phyloP scores from a whole-genome alignment of 768 basidiomycete genomes.

The Lactarius vividus region DNA sequence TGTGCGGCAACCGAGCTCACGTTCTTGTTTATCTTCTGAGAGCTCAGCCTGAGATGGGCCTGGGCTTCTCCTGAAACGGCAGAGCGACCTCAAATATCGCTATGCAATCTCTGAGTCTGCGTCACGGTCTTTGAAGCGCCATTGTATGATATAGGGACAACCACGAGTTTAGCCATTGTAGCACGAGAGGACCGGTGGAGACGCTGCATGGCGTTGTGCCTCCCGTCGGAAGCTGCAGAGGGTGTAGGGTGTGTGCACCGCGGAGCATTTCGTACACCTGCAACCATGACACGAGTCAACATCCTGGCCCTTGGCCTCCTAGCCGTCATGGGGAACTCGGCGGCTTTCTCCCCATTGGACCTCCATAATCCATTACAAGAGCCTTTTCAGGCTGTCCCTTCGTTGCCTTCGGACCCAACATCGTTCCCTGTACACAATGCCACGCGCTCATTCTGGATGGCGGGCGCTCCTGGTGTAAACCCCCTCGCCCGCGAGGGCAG shows the following conservation, averaged over 20 bases:
- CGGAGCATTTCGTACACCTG: background rate
- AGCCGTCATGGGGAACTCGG: background rate
- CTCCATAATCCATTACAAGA: background rate
- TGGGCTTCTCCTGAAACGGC: background rate
- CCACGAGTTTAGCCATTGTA: background rate
- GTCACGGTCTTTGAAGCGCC: background rate
- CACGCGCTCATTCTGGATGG: conserved; percentile 72
- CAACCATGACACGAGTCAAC: conserved; percentile 8
- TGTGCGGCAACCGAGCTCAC: background rate
- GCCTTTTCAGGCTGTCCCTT: background rate
- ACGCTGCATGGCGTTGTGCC: background rate
- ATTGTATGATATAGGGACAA: background rate
- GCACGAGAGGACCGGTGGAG: background rate
- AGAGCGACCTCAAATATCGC: background rate
- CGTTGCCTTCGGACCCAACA: conserved; percentile 15
- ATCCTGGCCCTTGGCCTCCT: background rate
- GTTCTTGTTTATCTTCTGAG: background rate
- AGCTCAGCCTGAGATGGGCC: background rate
- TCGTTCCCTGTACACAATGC: conserved; percentile 57
- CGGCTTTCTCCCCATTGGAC: background rate
- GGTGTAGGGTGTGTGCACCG: background rate
- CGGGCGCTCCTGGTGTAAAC: conserved; percentile 53
- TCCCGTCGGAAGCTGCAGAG: too few species aligned
- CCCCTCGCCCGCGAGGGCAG: conserved; percentile 69
- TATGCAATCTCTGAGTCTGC: background rate